Evolutionary conservation across 306 rosid species (phyloP).

Genomic region (Quercus bicolor): DNA sequence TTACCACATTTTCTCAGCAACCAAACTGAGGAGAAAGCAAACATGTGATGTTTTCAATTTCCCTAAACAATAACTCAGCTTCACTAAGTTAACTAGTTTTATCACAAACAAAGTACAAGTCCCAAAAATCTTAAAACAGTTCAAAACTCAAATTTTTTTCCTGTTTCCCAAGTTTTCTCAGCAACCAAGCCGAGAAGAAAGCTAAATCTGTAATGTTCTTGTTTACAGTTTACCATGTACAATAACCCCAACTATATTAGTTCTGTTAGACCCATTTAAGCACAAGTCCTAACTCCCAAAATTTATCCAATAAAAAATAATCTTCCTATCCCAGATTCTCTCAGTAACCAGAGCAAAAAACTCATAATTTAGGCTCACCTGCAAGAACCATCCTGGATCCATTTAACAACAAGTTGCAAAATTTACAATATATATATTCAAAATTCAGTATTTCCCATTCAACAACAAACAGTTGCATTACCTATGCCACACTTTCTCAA

Average conservation of each 20-base stretch:
- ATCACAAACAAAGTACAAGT: not conserved
- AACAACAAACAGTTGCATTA: not conserved
- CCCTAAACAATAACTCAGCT: not conserved
- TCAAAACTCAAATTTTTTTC: not conserved
- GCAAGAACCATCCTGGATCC: conserved; percentile 12
- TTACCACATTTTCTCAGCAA: not conserved
- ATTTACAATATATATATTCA: too few relatives aligned
- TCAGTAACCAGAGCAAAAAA: not conserved
- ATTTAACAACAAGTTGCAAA: too few relatives aligned
- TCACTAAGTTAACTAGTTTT: not conserved
- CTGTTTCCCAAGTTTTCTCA: not conserved
- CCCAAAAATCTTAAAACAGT: not conserved
- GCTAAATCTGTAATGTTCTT: not conserved
- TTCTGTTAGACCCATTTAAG: not conserved
- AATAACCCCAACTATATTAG: not conserved
- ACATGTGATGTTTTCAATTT: not conserved
- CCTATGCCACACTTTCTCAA: not conserved
- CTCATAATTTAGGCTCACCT: conserved; percentile 28
- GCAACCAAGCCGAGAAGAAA: not conserved
- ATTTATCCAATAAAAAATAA: not conserved
- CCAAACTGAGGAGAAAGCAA: not conserved
- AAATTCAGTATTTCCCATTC: too few relatives aligned
- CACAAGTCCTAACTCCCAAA: not conserved
- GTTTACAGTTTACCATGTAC: not conserved
- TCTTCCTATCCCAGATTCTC: not conserved